These are phyloP conservation scores for Gryganskiella cystojenkinii DNA, from an alignment of 192 early-diverging fungal species.

Conservation along the genomic window DNA sequence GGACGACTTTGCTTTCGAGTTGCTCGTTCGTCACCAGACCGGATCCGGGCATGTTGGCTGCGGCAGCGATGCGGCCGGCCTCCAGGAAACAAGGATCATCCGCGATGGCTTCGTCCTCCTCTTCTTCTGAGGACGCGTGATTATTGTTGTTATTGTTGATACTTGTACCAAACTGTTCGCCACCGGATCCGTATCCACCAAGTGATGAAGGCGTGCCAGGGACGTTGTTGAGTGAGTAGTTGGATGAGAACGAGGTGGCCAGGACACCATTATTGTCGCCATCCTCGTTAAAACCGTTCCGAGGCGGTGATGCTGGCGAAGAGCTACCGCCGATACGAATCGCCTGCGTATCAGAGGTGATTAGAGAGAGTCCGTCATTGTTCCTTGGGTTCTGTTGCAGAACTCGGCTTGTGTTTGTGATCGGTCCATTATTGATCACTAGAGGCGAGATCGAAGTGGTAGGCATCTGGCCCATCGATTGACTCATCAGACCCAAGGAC, in stretches of 20 bases:
- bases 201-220: slow-evolving; percentile 41
- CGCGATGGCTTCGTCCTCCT: slow-evolving; percentile 12
- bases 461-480: slow-evolving; percentile 31
- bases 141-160: not conserved
- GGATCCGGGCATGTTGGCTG: slow-evolving; percentile 45
- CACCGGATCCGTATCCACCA: slow-evolving; percentile 27
- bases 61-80: slow-evolving; percentile 39
- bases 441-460: not conserved
- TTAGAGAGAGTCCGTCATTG: slow-evolving; percentile 17
- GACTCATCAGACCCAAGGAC: slow-evolving; percentile 28
- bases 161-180: slow-evolving; percentile 27
- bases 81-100: slow-evolving; percentile 36
- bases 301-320: slow-evolving; percentile 13
- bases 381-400: not conserved
- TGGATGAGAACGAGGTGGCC: slow-evolving; percentile 41
- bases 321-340: slow-evolving; percentile 9
- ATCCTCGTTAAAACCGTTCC: not conserved
- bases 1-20: slow-evolving; percentile 57
- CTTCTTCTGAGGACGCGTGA: slow-evolving; percentile 37
- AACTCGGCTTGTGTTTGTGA: not conserved
- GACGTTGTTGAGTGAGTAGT: slow-evolving; percentile 23
- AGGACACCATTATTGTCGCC: not conserved
- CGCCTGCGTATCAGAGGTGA: slow-evolving; percentile 32
- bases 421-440: slow-evolving; percentile 5
- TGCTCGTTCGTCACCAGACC: slow-evolving; percentile 55